Base-by-base conservation (phyloP, 305 asterid genomes). In the Solanum chacoense region DNA sequence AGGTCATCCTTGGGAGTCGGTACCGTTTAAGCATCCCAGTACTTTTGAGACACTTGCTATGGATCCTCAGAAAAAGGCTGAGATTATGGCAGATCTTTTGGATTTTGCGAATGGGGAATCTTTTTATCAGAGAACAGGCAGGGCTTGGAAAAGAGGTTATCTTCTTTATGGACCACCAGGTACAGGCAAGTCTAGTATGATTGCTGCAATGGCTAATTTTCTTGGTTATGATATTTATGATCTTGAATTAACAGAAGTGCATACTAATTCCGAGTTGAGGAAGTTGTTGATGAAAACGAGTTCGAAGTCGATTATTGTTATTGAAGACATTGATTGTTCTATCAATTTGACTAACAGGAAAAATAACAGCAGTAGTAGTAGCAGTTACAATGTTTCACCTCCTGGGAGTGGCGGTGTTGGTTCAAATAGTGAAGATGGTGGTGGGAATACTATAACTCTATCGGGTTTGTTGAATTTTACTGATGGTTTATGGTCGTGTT, bases 91-190 rank as follows among this genome's bases (percentile, higher is more conserved):
- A 0, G 99, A 97, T 90, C 93, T 97, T 7, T 59, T 88, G 78
- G 99, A 95, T 90, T 97, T 97, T 50, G 97, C 98, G 0, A 92
- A 89, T 55, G 99, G 99, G 2, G 98, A 95, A 50, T 29, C 94
- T 0, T 97, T 97, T 89, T 97, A 97, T 85, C 98, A 94, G 93
- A 94, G 93, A 76, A 97, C 98, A 0, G 99, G 99, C 2, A 81
- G 99, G 87, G 98, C 99, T 3, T 97, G 99, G 99, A 97, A 97
- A 80, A 91, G 99, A 28, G 99, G 99, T 0, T 97, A 97, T 29
- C 69, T 97, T 38, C 89, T 97, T 35, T 96, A 94, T 18, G 98
- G 99, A 0, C 99, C 98, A 0, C 99, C 99, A 0, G 99, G 99
- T 14, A 97, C 99, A 0, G 99, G 99, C 2, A 97, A 96, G 75